These are phyloP conservation scores for Tremellales sp. DNA, from an alignment of 1,284 basidiomycete genomes.

Conservation along the genomic window DNA sequence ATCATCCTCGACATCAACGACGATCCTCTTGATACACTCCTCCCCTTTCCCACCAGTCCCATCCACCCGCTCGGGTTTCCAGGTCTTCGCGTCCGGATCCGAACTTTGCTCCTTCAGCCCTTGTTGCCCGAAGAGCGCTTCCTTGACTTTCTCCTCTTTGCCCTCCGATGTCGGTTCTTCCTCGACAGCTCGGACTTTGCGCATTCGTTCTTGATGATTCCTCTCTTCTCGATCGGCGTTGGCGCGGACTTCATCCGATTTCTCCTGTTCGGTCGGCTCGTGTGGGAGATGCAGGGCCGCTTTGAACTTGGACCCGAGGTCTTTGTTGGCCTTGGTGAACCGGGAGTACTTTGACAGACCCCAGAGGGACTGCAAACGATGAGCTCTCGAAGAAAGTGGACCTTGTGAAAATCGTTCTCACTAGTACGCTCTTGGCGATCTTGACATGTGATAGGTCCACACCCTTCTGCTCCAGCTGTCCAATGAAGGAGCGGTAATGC, in stretches of 20 bases:
- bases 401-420: conserved; percentile 13
- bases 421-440: conserved; percentile 56
- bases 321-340: conserved; percentile 37
- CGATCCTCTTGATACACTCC: neutral
- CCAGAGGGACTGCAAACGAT: conserved; percentile 2
- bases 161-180: neutral
- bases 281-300: conserved; percentile 22
- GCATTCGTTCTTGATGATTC: conserved; percentile 22
- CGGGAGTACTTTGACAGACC: conserved; percentile 44
- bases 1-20: neutral
- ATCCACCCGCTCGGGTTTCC: no score
- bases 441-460: conserved; percentile 62
- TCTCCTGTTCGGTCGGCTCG: conserved; percentile 26
- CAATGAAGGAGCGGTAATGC: conserved; percentile 65
- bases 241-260: conserved; percentile 20
- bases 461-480: conserved; percentile 56
- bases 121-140: conserved; percentile 6
- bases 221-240: conserved; percentile 18
- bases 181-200: conserved; percentile 15
- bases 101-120: conserved; percentile 8
- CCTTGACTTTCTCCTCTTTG: conserved; percentile 3
- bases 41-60: conserved; percentile 10
- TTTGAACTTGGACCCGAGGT: conserved; percentile 22
- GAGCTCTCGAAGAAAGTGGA: no score
- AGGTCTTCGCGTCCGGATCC: conserved; percentile 4